Evolutionary conservation across 1,284 basidiomycete genomes (phyloP).

Genomic region (Cryptococcus sp.): DNA sequence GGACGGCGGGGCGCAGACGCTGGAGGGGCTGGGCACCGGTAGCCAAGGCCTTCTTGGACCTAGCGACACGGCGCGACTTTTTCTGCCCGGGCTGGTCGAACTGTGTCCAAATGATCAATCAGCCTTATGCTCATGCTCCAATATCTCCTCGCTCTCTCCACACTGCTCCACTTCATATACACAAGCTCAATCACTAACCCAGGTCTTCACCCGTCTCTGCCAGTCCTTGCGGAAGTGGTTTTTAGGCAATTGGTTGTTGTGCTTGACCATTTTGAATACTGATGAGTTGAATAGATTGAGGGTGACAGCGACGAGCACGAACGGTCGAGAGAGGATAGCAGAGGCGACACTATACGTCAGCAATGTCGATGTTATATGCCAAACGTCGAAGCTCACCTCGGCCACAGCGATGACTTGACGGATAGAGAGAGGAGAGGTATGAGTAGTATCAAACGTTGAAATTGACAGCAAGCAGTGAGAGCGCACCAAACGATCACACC

Average conservation of each 20-base stretch:
- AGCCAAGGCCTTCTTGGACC: slow-evolving; percentile 85
- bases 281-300: not conserved
- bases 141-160: not conserved
- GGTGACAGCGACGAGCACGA: not conserved
- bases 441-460: slow-evolving; percentile 1
- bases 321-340: not conserved
- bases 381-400: slow-evolving; percentile 12
- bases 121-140: slow-evolving; percentile 1
- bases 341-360: not conserved
- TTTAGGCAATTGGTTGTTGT: slow-evolving; percentile 45
- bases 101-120: slow-evolving; percentile 65
- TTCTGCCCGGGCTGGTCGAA: slow-evolving; percentile 99
- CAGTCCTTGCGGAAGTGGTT: slow-evolving; percentile 81
- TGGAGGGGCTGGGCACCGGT: slow-evolving; percentile 91
- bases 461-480: not conserved
- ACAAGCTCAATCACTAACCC: slow-evolving; percentile 31
- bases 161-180: not conserved
- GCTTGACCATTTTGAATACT: slow-evolving; percentile 37
- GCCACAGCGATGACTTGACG: slow-evolving; percentile 23
- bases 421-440: slow-evolving; percentile 15
- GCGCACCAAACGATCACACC: not conserved
- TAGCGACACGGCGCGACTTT: slow-evolving; percentile 90
- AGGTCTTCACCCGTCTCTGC: slow-evolving; percentile 56
- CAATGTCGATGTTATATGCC: not conserved
- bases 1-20: slow-evolving; percentile 94